phyloP scores from a whole-genome alignment of 805 yeast genomes.

The Cyberlindnera mrakii region DNA sequence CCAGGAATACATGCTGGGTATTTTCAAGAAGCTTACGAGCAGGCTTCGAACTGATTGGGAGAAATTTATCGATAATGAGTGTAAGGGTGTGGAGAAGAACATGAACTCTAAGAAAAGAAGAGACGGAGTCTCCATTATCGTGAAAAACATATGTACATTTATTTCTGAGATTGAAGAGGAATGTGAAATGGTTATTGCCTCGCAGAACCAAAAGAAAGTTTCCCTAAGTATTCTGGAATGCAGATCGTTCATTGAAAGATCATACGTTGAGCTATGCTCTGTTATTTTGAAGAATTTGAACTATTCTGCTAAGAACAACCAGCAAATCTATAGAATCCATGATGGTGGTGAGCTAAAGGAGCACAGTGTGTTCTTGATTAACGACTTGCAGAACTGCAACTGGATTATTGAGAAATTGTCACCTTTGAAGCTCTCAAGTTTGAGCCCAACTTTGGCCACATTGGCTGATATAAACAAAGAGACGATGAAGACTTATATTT shows the following conservation, averaged over 20 bases:
- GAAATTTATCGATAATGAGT: constrained; percentile 50
- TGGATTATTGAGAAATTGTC: constrained; percentile 41
- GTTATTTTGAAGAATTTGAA: constrained; percentile 27
- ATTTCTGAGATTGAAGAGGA: constrained; percentile 32
- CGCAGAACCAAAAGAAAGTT: constrained; percentile 5
- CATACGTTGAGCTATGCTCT: constrained; percentile 25
- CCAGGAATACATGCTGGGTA: constrained; percentile 57
- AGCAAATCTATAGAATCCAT: constrained; percentile 8
- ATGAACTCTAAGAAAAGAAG: constrained; percentile 29
- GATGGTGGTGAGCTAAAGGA: constrained; percentile 25
- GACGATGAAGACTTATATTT: constrained; percentile 38
- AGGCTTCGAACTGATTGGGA: constrained; percentile 52
- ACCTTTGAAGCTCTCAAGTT: constrained; percentile 17
- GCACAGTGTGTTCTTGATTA: constrained; percentile 35
- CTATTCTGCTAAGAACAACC: constrained; percentile 19
- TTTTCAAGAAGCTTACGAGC: constrained; percentile 45
- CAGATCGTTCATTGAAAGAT: constrained; percentile 21
- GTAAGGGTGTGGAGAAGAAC: constrained; percentile 35
- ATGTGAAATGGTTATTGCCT: constrained; percentile 7
- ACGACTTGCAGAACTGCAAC: constrained; percentile 47
- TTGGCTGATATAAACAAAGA: constrained; percentile 24
- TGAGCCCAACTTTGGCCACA: constrained; percentile 12
- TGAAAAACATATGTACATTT: constrained; percentile 43
- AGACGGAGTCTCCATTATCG: constrained; percentile 37
- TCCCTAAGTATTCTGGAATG: constrained; percentile 12